Evolutionary conservation across 371 early-diverging fungal species (phyloP), one percentile per base, ranked within the genome.

Genomic region (Fennellomyces sp.): DNA sequence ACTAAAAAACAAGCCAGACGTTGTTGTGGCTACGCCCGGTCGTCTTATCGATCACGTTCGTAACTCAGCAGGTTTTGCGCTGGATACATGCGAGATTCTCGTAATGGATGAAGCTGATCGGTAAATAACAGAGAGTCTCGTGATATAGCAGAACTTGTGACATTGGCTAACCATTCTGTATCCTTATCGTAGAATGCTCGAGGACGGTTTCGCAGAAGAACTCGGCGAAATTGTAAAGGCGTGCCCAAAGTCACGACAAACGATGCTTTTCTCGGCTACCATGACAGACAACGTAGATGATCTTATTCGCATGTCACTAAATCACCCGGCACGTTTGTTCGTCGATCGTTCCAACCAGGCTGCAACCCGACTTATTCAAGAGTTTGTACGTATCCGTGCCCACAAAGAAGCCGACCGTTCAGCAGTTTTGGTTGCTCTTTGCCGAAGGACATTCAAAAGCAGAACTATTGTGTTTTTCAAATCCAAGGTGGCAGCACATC

Each of bases 101-200:
- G 92, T 99, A 17, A 94, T 99, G 88, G 99, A 99, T 80, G 99
- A 99, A 83, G 99, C 99, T 38, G 99, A 99, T 85, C 88, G 94
- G 85, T 83, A 71, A 66, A n/a, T n/a, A n/a, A n/a, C n/a, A n/a
- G n/a, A n/a, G n/a, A n/a, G n/a, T n/a, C n/a, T n/a, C n/a, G n/a
- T n/a, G n/a, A n/a, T n/a, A n/a, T n/a, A n/a, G n/a, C n/a, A n/a
- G n/a, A n/a, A n/a, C n/a, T n/a, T n/a, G n/a, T n/a, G 41, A 19
- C 51, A 11, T 50, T 49, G 27, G 47, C 47, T 47, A 47, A 47
- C 8, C 11, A 5, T 12, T 39, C 15, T 52, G 5, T 13, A 41
- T n/a, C n/a, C n/a, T n/a, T n/a, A n/a, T n/a, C n/a, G n/a, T 59
- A 85, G 95, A 75, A 99, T 99, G 95, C 83, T 99, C 10, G 99